Base-by-base conservation (phyloP, 306 rosid genomes). In the Myrica gale region DNA sequence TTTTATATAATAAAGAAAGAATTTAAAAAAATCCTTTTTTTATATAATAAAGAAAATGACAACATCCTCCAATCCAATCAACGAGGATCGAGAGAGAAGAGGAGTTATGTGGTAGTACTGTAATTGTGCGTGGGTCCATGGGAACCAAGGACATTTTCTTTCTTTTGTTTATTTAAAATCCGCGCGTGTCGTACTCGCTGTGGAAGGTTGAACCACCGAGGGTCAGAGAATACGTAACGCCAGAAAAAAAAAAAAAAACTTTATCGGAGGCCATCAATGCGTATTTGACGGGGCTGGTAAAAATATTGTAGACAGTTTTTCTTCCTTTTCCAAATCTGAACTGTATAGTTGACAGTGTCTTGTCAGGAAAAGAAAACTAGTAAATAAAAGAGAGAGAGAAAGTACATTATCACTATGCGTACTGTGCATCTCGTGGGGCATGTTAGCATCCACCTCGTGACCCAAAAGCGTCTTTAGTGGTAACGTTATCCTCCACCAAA, bases 381-480 rank as follows among this genome's bases (percentile, higher is more conserved):
- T 1, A 26, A 26, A 26, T 26, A 26, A 26, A 26, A 26, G 1
- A 26, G 1, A 26, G 32, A 26, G 1, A 26, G 32, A 26, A 26
- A 26, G 32, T 26, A 26, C 32, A 4, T 10, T 2, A 11, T 4
- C 42, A 3, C 3, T 20, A 19, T 37, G 77, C 55, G 77, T 21
- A 23, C 69, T 13, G 69, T 56, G 69, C 77, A 47, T 44, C 5
- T 42, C 69, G 0, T 4, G 51, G 72, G 26, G 75, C 81, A 60
- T 16, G 45, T 65, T 74, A 74, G 75, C 63, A 11, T 3, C 45
- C 1, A 4, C 61, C 0, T 50, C 71, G 13, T 20, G 19, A 15
- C 17, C 67, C 19, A 13, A 60, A 56, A 17, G 45, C 58, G 19
- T 47, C 44, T 57, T 44, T 15, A 6, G 1, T 6, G 13, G 13